Evolutionary conservation across 2,329 filamentous ascomycete genomes (phyloP), one percentile per base, ranked within the genome.

Genomic region (Monosporascus cannonballus): DNA sequence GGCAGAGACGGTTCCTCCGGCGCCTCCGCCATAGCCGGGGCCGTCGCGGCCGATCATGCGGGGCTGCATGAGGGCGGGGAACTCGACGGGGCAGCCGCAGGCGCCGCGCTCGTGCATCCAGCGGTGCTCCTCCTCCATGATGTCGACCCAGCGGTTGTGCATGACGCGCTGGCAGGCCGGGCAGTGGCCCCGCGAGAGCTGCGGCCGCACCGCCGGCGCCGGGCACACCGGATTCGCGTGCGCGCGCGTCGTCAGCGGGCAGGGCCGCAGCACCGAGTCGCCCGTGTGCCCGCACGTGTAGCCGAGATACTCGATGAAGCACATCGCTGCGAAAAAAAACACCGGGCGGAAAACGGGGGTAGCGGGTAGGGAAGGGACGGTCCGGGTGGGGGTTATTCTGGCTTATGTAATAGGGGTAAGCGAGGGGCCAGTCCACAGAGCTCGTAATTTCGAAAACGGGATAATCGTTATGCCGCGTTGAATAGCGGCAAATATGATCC

Each of bases 221-320:
- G 57, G 42, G 53, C 73, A 75, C 27, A 68, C 58, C 0, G 71
- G 70, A 50, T 71, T 70, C 27, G 57, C 67, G 54, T 69, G 62
- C 5, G 63, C 54, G 4, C 64, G 59, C 0, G 73, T 75, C 0
- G 73, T 74, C 54, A 73, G 47, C 1, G 76, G 76, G 55, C 76
- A 79, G 3, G 67, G 63, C 0, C 72, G 69, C 47, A 75, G 64
- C 11, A 72, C 65, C 1, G 69, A 64, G 4, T 70, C 41, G 6
- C 71, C 72, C 47, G 70, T 71, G 63, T 79, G 76, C 17, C 75
- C 76, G 60, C 76, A 79, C 36, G 64, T 70, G 61, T 76, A 79
- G 50, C 69, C 71, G 47, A 76, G 61, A 57, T 68, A 76, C 59
- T 77, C 73, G 34, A 67, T 64, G 61, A 76, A 69, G 57, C 76